Evolutionary conservation across 129 eudicot genomes (phyloP).

Genomic region (Chrysanthemum seticuspe): DNA sequence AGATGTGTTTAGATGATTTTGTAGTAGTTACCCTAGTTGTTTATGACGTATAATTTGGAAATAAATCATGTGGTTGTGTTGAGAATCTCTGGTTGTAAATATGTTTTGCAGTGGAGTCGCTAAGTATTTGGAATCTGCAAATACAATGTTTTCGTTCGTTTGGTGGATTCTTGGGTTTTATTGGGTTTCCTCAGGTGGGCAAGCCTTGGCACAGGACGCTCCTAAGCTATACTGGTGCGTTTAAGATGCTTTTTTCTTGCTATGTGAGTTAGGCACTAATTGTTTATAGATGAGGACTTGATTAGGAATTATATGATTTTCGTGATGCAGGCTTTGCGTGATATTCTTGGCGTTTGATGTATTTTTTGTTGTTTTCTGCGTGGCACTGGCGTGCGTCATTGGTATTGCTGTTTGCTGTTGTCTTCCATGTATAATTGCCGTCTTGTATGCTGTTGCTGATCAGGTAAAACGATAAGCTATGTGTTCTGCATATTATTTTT

Average conservation of each 20-base stretch:
- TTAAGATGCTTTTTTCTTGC: background rate
- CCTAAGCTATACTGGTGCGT: conserved; percentile 80
- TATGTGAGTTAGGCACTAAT: background rate
- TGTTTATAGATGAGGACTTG: background rate
- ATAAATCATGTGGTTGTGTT: background rate
- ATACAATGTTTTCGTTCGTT: conserved; percentile 75
- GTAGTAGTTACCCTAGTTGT: background rate
- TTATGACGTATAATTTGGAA: background rate
- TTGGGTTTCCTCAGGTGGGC: conserved; percentile 78
- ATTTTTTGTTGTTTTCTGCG: conserved; percentile 78
- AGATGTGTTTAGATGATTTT: background rate
- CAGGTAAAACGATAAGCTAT: conserved; percentile 44
- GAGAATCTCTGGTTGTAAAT: background rate
- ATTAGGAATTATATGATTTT: conserved; percentile 19
- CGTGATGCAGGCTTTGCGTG: conserved; percentile 72
- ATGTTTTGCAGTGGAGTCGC: conserved; percentile 36
- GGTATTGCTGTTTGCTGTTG: conserved; percentile 85
- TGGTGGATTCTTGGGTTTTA: conserved; percentile 95
- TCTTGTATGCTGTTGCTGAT: conserved; percentile 80
- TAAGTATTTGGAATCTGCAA: conserved; percentile 79
- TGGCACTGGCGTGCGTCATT: conserved; percentile 76
- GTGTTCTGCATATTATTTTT: background rate
- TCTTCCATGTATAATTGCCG: conserved; percentile 81
- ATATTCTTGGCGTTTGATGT: conserved; percentile 79
- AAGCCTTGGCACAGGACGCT: conserved; percentile 41